phyloP scores from a whole-genome alignment of 768 basidiomycete species.

The Tubosaeta sp. region DNA sequence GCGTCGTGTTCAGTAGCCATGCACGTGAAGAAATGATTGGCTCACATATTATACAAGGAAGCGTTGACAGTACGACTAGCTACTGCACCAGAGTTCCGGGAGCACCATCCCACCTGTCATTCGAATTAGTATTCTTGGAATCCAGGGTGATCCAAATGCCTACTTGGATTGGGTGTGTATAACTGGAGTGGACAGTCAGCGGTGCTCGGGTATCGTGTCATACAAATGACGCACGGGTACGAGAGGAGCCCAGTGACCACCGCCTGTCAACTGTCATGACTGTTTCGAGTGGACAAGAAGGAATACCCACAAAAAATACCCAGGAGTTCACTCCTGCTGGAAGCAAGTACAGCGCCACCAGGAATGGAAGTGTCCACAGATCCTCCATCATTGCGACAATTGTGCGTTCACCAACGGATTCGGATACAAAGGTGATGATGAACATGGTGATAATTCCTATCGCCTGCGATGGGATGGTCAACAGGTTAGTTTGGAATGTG shows the following conservation, averaged over 20 bases:
- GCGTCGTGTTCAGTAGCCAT: not conserved
- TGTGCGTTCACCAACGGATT: conserved; percentile 50
- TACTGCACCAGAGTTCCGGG: conserved; percentile 58
- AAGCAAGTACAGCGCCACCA: conserved; percentile 50
- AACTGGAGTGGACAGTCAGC: conserved; percentile 22
- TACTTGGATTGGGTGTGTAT: conserved; percentile 47
- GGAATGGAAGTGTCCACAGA: conserved; percentile 57
- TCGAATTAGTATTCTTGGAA: not conserved
- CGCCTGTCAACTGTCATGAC: conserved; percentile 27
- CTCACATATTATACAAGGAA: conserved; percentile 54
- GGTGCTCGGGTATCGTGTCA: not conserved
- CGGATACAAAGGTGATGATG: conserved; percentile 45
- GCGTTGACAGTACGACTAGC: conserved; percentile 58
- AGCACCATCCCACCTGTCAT: conserved; percentile 50
- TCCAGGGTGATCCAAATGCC: not conserved
- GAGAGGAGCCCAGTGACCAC: conserved; percentile 42
- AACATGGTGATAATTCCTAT: conserved; percentile 52
- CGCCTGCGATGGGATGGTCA: conserved; percentile 54
- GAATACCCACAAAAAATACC: conserved; percentile 44
- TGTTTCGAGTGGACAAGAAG: not conserved
- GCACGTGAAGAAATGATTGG: not conserved
- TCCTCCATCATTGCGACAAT: conserved; percentile 56
- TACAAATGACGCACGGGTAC: conserved; percentile 34
- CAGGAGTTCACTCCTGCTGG: conserved; percentile 50
- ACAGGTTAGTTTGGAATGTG: conserved; percentile 57